Base-by-base conservation (phyloP, 768 basidiomycete species). In the Tricholoma terreum region DNA sequence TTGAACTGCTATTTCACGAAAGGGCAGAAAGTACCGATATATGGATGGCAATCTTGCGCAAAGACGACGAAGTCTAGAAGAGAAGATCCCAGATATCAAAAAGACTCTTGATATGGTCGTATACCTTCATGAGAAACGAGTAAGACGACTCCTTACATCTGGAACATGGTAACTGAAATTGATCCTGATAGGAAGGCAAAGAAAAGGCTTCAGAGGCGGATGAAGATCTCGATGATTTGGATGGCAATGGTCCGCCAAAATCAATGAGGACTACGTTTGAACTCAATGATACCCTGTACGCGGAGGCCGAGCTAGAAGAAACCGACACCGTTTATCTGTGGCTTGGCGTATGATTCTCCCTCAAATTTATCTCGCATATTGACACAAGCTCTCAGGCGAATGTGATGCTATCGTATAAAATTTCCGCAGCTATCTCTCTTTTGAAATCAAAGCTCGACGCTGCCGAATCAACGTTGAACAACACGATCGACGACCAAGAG, bases 61-160 rank as follows among this genome's bases (percentile, higher is more conserved):
- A 66, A 83, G 94, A 46, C 80, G 89, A 53, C 80, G 80, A 52
- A 84, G 88, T 15, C 79, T 98, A 4, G 89, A 94, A 63, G 90
- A 92, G 59, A 98, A 99, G 80, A 94, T 98, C 35, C 95, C 96
- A 0, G 97, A 99, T 70, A 93, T 98, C 66, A 84, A 83, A 65
- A 94, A 94, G 76, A 98, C 95, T 2, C 74, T 99, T 42, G 80
- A 80, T 60, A 96, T 98, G 84, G 92, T 98, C 19, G 84, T 89
- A 66, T 91, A 82, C 68, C 70, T 97, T 22, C 83, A 86, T 61
- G 84, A 87, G 58, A 75, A 85, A 65, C 79, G 87, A 62, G 90
- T 91, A 65, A 64, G 85, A 72, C 11, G 22, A 14, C 14, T 54
- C 27, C 1, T 17, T 40, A 24, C 19, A n/a, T 11, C 1, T 4